Evolutionary conservation across 2,329 filamentous ascomycete genomes (phyloP), one percentile per base, ranked within the genome.

Genomic region (Fusarium tupiense): DNA sequence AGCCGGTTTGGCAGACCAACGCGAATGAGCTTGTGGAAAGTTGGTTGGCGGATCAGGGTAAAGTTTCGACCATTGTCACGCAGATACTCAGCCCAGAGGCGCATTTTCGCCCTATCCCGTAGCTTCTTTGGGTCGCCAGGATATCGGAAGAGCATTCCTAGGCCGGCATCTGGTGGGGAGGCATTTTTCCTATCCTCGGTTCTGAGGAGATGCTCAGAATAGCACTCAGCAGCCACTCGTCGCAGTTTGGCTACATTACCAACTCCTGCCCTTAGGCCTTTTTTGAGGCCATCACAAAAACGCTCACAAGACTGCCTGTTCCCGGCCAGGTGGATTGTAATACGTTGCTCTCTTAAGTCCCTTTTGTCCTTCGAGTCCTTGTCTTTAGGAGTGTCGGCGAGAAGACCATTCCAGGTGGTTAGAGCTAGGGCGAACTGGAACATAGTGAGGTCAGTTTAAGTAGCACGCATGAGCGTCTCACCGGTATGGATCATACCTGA

Each of bases 211-310:
- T 96, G 95, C 84, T 97, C 95, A 1, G 96, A 98, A 83, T 98
- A 98, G 85, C 94, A 98, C 78, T 96, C 93, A 29, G 88, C 85
- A 8, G 95, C 91, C 17, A 98, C 93, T 70, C 89, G 89, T 73
- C 95, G 93, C 80, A 98, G 88, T 81, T 92, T 96, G 61, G 92
- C 92, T 8, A 98, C 94, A 74, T 95, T 95, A 71, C 94, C 94
- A 79, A 98, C 95, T 20, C 92, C 94, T 66, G 94, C 92, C 71
- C 96, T 89, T 58, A 99, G 85, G 2, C 95, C 95, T 80, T 93
- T 94, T 84, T 98, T 99, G 74, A 99, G 87, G 11, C 93, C 94
- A 84, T 99, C 96, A 82, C 96, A 99, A 84, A 99, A 99, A 61
- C 95, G 89, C 83, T 99, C 96, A 82, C 96, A 98, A 54, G 93